phyloP scores from a whole-genome alignment of 2,329 filamentous ascomycete species.

The Ramularia endophylla region DNA sequence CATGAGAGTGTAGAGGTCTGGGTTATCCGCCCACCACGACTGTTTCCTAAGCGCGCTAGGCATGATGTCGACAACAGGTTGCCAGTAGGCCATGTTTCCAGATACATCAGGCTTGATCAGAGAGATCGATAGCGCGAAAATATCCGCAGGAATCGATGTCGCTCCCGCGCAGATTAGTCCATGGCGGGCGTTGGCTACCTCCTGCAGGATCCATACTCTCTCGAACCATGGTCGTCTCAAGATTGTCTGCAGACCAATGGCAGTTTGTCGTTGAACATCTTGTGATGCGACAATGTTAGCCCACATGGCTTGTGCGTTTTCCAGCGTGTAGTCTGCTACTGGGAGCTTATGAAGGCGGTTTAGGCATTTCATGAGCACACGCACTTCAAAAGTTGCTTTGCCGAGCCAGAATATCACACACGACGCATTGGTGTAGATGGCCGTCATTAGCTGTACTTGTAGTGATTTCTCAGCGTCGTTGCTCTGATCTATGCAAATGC shows the following conservation, averaged over 20 bases:
- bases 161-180: neutral
- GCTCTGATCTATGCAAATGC: constrained; percentile 7
- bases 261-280: too few species aligned
- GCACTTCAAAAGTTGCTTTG: neutral
- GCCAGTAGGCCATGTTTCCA: neutral
- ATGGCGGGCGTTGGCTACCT: neutral
- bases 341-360: neutral
- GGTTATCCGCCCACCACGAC: neutral
- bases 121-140: neutral
- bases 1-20: neutral
- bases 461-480: constrained; percentile 2
- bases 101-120: neutral
- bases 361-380: neutral
- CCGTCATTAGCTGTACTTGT: constrained; percentile 4
- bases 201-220: constrained; percentile 8
- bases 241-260: neutral
- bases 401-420: constrained; percentile 5
- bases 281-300: too few species aligned
- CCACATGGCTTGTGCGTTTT: too few species aligned
- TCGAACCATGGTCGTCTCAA: constrained; percentile 1
- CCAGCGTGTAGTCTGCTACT: too few species aligned
- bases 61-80: neutral
- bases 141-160: neutral
- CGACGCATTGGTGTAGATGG: constrained; percentile 1
- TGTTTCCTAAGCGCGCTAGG: neutral